A percentile compares a stretch with the other conserved stretches of the same genome.
Evolutionary conservation across 2,329 filamentous ascomycete genomes (phyloP).

Genomic region (Aspergillus clavatus): DNA sequence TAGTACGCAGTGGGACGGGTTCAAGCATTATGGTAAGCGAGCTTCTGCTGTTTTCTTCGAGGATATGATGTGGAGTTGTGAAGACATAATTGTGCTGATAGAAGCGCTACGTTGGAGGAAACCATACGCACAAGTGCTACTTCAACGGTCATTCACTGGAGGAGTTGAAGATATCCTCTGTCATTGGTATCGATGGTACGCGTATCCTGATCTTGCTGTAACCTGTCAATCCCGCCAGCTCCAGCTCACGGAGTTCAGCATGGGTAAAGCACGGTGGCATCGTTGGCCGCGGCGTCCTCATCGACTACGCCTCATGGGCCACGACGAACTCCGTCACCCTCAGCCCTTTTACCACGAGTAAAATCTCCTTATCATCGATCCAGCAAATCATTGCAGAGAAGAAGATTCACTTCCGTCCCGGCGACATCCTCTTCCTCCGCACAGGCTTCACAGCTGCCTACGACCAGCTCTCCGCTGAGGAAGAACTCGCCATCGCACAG

Average conservation of each 20-base stretch:
- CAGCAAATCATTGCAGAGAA: slow-evolving; percentile 40
- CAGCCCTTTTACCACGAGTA: slow-evolving; percentile 38
- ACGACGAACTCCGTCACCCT: slow-evolving; percentile 33
- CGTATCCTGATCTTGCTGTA: not conserved
- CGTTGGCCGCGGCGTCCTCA: slow-evolving; percentile 45
- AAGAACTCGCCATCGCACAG: slow-evolving; percentile 35
- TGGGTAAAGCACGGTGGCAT: slow-evolving; percentile 39
- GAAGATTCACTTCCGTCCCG: slow-evolving; percentile 40
- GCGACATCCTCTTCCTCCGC: slow-evolving; percentile 56
- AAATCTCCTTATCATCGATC: slow-evolving; percentile 44
- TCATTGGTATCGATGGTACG: slow-evolving; percentile 42
- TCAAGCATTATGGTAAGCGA: slow-evolving; percentile 35
- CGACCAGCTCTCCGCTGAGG: slow-evolving; percentile 32
- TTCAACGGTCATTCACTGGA: slow-evolving; percentile 40
- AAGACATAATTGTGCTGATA: not conserved
- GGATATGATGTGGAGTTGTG: slow-evolving; percentile 2
- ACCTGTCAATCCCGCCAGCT: not conserved
- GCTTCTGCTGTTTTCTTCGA: not conserved
- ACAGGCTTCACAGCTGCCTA: slow-evolving; percentile 49
- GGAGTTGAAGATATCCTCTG: slow-evolving; percentile 33
- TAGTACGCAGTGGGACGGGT: slow-evolving; percentile 50
- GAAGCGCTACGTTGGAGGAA: slow-evolving; percentile 27
- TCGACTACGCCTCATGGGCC: slow-evolving; percentile 45
- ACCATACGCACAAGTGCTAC: slow-evolving; percentile 39
- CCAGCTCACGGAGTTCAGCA: slow-evolving; percentile 18